Percentiles rank a stretch among this genome's conserved stretches.
Conservation (phyloP, 257 asterid genomes). For the Solanum virginianum region DNA sequence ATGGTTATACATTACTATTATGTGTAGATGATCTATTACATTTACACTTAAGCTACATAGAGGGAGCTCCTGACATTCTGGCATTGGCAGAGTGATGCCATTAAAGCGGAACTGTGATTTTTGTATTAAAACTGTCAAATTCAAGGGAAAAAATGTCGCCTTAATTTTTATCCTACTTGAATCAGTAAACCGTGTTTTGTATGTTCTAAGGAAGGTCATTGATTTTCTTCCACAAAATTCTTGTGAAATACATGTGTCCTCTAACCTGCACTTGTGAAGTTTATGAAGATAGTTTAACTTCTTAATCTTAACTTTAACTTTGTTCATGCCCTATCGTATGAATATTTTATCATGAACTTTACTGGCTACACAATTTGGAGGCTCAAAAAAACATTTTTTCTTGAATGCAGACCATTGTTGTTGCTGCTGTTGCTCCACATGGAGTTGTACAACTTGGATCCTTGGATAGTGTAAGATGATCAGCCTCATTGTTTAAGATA, state of each 20-base stretch:
- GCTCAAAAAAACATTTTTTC: neutral
- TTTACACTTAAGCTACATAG: neutral
- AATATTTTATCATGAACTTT: neutral
- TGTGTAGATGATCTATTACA: neutral
- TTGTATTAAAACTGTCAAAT: neutral
- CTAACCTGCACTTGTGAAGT: neutral
- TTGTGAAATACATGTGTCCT: neutral
- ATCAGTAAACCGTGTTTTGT: neutral
- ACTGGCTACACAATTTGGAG: neutral
- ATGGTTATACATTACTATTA: neutral
- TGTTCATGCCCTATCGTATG: neutral
- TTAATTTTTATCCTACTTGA: neutral
- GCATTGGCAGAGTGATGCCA: neutral
- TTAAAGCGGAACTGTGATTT: neutral
- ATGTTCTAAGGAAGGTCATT: neutral
- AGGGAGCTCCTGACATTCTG: neutral
- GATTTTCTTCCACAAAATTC: neutral
- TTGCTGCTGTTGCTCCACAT: constrained; percentile 64
- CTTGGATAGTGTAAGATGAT: constrained; percentile 46
- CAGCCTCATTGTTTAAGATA: neutral
- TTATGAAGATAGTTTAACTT: neutral
- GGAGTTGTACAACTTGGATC: constrained; percentile 91
- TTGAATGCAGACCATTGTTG: constrained; percentile 73
- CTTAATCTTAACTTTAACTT: neutral
- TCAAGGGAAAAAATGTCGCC: neutral